A percentile compares a stretch with the other conserved stretches of the same genome.
These are phyloP conservation scores for Botrytis hyacinthi DNA, from an alignment of 2,329 filamentous ascomycete species.

Conservation along the genomic window DNA sequence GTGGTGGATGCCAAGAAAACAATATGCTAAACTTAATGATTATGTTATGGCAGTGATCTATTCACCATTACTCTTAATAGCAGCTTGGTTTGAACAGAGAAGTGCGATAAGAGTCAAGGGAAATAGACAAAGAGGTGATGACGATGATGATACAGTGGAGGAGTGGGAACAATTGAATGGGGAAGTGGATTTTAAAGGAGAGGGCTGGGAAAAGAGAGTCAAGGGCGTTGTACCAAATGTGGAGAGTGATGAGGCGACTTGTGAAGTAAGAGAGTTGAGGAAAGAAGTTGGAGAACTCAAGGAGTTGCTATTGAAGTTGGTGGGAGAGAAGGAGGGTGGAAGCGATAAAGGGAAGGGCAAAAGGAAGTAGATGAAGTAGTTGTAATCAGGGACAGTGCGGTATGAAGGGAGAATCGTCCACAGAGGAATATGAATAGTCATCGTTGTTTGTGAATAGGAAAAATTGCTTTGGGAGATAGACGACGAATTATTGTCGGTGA, in stretches of 20 bases:
- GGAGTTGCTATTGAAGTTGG: constrained; percentile 34
- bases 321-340: constrained; percentile 25
- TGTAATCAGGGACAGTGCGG: not conserved
- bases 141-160: constrained; percentile 83
- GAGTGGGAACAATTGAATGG: constrained; percentile 86
- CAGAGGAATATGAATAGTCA: not conserved
- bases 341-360: not conserved
- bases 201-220: constrained; percentile 83
- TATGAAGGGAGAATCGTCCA: not conserved
- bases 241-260: constrained; percentile 71
- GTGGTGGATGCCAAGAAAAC: constrained; percentile 82
- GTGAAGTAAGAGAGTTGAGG: constrained; percentile 62
- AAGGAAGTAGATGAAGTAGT: not conserved
- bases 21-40: constrained; percentile 83
- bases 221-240: constrained; percentile 75
- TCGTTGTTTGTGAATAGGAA: not conserved
- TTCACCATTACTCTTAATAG: constrained; percentile 75
- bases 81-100: constrained; percentile 68
- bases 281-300: constrained; percentile 59
- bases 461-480: not conserved
- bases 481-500: not conserved
- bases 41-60: constrained; percentile 84
- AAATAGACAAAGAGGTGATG: constrained; percentile 78
- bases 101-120: constrained; percentile 64
- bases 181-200: constrained; percentile 74